Conservation (phyloP, 2,329 filamentous ascomycete genomes). For the Allantophomopsis lycopodina region DNA sequence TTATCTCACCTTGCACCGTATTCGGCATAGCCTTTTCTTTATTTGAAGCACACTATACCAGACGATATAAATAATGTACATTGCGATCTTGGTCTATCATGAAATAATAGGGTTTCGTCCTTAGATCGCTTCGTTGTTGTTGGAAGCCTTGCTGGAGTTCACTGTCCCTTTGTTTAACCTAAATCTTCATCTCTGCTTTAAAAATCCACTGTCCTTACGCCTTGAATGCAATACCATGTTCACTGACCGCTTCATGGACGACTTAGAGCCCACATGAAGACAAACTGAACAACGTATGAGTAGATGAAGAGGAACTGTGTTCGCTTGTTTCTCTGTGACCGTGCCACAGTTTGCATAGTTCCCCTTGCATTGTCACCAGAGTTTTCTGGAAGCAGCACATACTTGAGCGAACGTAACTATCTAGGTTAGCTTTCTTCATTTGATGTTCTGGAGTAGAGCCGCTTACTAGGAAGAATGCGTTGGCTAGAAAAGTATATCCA, state of each 20-base stretch:
- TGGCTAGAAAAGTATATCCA: constrained; percentile 81
- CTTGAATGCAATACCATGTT: not conserved
- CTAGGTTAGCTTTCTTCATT: constrained; percentile 1
- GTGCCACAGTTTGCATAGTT: constrained; percentile 57
- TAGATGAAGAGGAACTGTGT: constrained; percentile 92
- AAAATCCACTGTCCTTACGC: no score
- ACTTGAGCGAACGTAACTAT: constrained; percentile 86
- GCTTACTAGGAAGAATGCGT: constrained; percentile 85
- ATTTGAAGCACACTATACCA: no score
- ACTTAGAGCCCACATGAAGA: constrained; percentile 82
- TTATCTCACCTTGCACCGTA: no score
- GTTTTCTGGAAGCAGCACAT: constrained; percentile 83
- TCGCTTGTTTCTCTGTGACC: constrained; percentile 73
- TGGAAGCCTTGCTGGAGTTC: no score
- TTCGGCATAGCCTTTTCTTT: no score
- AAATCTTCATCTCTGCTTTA: no score
- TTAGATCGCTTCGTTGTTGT: no score
- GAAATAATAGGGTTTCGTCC: no score
- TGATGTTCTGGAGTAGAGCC: no score
- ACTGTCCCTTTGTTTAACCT: no score
- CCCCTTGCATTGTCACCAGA: constrained; percentile 44
- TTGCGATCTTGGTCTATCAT: no score
- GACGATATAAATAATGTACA: no score
- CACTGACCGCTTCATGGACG: constrained; percentile 16
- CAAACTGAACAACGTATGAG: constrained; percentile 83